Evolutionary conservation across 805 yeast species (phyloP).

Genomic region (Citeromyces matritensis): DNA sequence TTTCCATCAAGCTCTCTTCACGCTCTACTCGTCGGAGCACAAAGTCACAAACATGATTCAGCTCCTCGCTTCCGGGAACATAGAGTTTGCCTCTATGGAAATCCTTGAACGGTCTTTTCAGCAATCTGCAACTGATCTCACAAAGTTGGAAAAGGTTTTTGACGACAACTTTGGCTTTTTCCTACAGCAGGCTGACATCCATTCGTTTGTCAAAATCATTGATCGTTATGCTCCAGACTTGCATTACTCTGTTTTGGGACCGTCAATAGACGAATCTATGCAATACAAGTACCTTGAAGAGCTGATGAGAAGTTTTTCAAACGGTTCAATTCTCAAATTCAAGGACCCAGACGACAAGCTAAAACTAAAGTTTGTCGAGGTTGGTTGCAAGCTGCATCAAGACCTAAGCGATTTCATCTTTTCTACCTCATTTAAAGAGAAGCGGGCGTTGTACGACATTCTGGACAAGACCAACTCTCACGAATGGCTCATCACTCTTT

Average conservation of each 20-base stretch:
- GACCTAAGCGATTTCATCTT: too few species aligned
- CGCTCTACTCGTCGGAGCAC: constrained; percentile 38
- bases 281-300: constrained; percentile 17
- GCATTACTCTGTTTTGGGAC: constrained; percentile 19
- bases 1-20: constrained; percentile 43
- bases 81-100: constrained; percentile 1
- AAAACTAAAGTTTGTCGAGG: constrained; percentile 2
- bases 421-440: too few species aligned
- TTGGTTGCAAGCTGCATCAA: too few species aligned
- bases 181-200: constrained; percentile 14
- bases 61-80: constrained; percentile 3
- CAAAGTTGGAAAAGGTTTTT: constrained; percentile 11
- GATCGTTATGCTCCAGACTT: constrained; percentile 19
- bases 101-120: constrained; percentile 10
- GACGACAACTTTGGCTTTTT: constrained; percentile 11
- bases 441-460: too few species aligned
- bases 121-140: constrained; percentile 3
- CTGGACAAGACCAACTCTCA: too few species aligned
- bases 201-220: constrained; percentile 20
- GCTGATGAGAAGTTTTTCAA: constrained; percentile 8
- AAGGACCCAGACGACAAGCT: constrained; percentile 6
- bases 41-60: constrained; percentile 36
- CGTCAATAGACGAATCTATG: constrained; percentile 10
- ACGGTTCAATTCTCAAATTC: too few species aligned
- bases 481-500: too few species aligned